Percentiles rank a stretch among this genome's conserved stretches.
Conservation (phyloP, 2,329 filamentous ascomycete species). For the Proliferodiscus dingleyae region DNA sequence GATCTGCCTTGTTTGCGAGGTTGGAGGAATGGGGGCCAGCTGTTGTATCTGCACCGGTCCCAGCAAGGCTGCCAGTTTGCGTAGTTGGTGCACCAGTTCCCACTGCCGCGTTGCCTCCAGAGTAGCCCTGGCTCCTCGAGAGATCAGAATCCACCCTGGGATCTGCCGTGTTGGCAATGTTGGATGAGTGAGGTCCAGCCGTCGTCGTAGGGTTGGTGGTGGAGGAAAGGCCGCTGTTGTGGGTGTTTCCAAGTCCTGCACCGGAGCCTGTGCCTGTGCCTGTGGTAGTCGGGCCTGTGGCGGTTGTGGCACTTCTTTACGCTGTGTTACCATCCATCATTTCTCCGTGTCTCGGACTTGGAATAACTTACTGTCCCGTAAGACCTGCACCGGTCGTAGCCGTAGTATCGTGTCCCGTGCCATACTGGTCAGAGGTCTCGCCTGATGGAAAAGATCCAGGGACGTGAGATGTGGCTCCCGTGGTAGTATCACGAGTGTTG, state of each 20-base stretch:
- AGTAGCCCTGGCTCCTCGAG: no score
- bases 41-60: no score
- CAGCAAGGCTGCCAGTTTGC: no score
- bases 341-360: background rate
- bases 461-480: background rate
- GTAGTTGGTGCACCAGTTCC: no score
- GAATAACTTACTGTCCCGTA: background rate
- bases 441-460: background rate
- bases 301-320: background rate
- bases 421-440: background rate
- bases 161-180: constrained; percentile 42
- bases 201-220: background rate
- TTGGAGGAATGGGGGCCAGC: no score
- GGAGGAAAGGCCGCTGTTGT: background rate
- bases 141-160: constrained; percentile 46
- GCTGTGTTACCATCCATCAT: no score
- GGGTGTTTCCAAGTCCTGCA: background rate
- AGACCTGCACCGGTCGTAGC: background rate
- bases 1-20: no score
- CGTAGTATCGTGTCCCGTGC: no score
- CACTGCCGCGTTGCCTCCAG: no score
- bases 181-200: constrained; percentile 31
- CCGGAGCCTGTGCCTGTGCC: no score
- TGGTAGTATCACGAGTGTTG: background rate
- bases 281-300: background rate